Conservation (phyloP, 768 basidiomycete genomes). For the Melanogaster broomeanus region DNA sequence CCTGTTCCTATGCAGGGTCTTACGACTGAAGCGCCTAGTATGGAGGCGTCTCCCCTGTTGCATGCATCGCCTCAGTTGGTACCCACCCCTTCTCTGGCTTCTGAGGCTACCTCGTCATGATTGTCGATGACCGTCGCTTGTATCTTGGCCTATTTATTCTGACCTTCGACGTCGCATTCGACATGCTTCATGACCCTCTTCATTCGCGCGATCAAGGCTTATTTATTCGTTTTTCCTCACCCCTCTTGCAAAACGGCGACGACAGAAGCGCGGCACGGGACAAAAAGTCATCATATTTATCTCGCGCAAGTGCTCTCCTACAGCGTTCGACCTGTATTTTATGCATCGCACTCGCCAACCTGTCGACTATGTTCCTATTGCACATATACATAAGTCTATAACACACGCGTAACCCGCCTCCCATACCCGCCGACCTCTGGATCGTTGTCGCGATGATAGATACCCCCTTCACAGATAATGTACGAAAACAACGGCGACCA, state of each 20-base stretch:
- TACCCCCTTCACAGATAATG: constrained; percentile 27
- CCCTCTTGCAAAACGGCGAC: constrained; percentile 24
- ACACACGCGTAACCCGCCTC: constrained; percentile 17
- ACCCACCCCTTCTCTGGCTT: constrained; percentile 20
- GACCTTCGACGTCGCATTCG: constrained; percentile 22
- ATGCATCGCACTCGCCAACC: constrained; percentile 21
- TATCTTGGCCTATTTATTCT: constrained; percentile 35
- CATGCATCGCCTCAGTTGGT: constrained; percentile 31
- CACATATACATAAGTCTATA: constrained; percentile 26
- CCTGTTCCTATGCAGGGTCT: constrained; percentile 26
- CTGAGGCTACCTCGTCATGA: constrained; percentile 24
- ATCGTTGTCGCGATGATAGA: constrained; percentile 35
- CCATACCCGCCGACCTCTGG: constrained; percentile 11
- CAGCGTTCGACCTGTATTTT: constrained; percentile 28
- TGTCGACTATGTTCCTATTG: constrained; percentile 33
- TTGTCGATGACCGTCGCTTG: not conserved
- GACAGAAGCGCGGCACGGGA: constrained; percentile 18
- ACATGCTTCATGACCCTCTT: constrained; percentile 10
- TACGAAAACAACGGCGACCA: constrained; percentile 29
- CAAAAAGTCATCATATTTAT: constrained; percentile 29
- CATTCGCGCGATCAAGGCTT: constrained; percentile 24
- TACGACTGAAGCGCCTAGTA: constrained; percentile 22
- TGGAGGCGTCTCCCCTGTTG: constrained; percentile 24
- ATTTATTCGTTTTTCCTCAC: constrained; percentile 31
- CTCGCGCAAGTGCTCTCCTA: constrained; percentile 10